Percentiles rank a stretch among this genome's conserved stretches.
phyloP scores from a whole-genome alignment of 108 stramenopile genomes.

The Mediolabrus comicus region DNA sequence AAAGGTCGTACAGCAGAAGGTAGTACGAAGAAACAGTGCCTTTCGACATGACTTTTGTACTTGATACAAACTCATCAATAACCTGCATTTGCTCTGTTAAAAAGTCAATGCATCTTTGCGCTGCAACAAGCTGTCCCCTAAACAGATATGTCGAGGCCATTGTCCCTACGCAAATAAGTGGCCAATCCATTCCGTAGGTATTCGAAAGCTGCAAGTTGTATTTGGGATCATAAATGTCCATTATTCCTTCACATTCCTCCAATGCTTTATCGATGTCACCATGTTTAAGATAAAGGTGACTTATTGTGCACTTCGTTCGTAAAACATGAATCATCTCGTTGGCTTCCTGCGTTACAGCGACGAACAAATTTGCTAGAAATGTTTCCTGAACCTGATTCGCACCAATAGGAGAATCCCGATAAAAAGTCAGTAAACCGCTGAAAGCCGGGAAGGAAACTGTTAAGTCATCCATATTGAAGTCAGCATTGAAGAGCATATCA shows the following conservation, averaged over 20 bases:
- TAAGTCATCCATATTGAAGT: slow-evolving; percentile 24
- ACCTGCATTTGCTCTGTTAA: slow-evolving; percentile 17
- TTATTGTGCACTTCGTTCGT: slow-evolving; percentile 23
- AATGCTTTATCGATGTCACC: slow-evolving; percentile 14
- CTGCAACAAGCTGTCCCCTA: slow-evolving; percentile 16
- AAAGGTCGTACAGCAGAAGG: slow-evolving; percentile 17
- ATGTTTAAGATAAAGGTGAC: slow-evolving; percentile 29
- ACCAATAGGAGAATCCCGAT: slow-evolving; percentile 20
- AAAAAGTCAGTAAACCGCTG: slow-evolving; percentile 25
- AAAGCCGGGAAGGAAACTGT: slow-evolving; percentile 25
- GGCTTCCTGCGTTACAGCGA: slow-evolving; percentile 23
- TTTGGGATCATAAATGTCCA: slow-evolving; percentile 12
- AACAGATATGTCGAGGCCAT: slow-evolving; percentile 28
- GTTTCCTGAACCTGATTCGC: slow-evolving; percentile 26
- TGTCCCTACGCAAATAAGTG: slow-evolving; percentile 15
- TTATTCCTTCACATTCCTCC: slow-evolving; percentile 25
- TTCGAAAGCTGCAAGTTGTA: slow-evolving; percentile 25
- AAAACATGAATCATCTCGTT: slow-evolving; percentile 21
- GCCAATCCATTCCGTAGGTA: slow-evolving; percentile 27
- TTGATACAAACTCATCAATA: slow-evolving; percentile 27
- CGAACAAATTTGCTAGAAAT: slow-evolving; percentile 29
- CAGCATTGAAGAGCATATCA: neutral
- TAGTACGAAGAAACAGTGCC: slow-evolving; percentile 18
- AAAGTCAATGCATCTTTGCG: slow-evolving; percentile 7
- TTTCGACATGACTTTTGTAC: slow-evolving; percentile 26